Base-by-base conservation (phyloP, 1,284 basidiomycete species). In the Ustilago nuda region DNA sequence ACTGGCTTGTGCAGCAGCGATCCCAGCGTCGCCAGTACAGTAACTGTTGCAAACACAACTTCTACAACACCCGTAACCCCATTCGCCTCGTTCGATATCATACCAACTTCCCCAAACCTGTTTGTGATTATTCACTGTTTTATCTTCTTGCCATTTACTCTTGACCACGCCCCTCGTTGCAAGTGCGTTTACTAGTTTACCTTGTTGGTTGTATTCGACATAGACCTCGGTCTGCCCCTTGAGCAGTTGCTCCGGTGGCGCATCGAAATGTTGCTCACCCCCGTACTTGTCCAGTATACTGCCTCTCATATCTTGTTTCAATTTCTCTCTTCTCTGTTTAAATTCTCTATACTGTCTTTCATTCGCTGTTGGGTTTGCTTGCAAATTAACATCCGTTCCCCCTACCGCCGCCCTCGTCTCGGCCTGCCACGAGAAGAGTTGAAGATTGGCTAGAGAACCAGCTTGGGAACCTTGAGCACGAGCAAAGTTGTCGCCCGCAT, bases 381-480 rank as follows among this genome's bases (percentile, higher is more conserved):
- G 94, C 70, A 98, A 88, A 86, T 99, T 94, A 27, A 98, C 91
- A 83, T 98, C 94, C 84, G 95, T 95, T 1, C 97, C 97, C 7
- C 93, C 11, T 7, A 19, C n/a, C 4, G 43, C 39, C 6, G 19
- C n/a, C 27, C 48, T 90, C 51, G 93, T 91, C 36, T 93, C 92
- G 23, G 95, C 94, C 87, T 98, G 94, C 95, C 95, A 98, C 0
- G 97, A 97, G 84, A 98, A 99, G 23, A 98, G 88, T 85, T 99
- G 96, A 9, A 99, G 90, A 71, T 92, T 89, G 85, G 97, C 94
- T 37, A 98, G 92, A 62, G 94, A 92, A 9, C 91, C 90, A n/a
- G 94, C 92, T 85, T 97, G 95, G 32, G 56, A 53, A 54, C 95
- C 96, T 35, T 93, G 92, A 83, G 89, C 91, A 30, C 96, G 92